A percentile compares a stretch with the other conserved stretches of the same genome.
Conservation (phyloP, 306 rosid species). For the Fagus sylvatica region DNA sequence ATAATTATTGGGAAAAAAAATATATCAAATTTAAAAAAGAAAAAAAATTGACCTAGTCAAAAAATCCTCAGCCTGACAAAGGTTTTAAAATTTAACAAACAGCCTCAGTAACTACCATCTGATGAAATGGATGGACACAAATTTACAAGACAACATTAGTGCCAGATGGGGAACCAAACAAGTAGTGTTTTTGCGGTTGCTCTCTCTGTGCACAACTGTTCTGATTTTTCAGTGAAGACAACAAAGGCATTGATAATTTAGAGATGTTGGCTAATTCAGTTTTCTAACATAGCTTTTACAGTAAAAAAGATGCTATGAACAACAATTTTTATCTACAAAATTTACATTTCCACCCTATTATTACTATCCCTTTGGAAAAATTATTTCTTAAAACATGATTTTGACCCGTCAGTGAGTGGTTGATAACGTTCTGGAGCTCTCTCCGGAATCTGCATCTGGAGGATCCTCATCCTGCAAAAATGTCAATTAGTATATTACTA, state of each 20-base stretch:
- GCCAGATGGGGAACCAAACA: neutral
- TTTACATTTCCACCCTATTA: constrained; percentile 21
- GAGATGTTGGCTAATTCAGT: no score
- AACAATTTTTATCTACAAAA: constrained; percentile 29
- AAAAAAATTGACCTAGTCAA: no score
- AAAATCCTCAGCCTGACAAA: neutral
- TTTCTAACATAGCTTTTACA: constrained; percentile 7
- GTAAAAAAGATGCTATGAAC: constrained; percentile 28
- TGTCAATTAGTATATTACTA: neutral
- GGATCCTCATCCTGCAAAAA: constrained; percentile 40
- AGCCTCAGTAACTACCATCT: neutral
- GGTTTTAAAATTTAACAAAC: neutral
- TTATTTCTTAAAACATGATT: constrained; percentile 4
- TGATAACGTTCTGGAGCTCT: constrained; percentile 30
- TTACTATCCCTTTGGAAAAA: constrained; percentile 16
- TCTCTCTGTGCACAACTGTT: no score
- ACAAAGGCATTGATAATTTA: no score
- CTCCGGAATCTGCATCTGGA: constrained; percentile 21
- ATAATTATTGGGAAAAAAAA: no score
- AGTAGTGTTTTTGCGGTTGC: no score
- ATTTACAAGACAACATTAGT: neutral
- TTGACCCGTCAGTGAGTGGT: constrained; percentile 18
- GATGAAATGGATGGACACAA: neutral
- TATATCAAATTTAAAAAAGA: no score
- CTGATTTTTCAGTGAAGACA: no score